These are phyloP conservation scores for Raphanus hybrid DNA, from an alignment of 441 rosid species.

Conservation along the genomic window DNA sequence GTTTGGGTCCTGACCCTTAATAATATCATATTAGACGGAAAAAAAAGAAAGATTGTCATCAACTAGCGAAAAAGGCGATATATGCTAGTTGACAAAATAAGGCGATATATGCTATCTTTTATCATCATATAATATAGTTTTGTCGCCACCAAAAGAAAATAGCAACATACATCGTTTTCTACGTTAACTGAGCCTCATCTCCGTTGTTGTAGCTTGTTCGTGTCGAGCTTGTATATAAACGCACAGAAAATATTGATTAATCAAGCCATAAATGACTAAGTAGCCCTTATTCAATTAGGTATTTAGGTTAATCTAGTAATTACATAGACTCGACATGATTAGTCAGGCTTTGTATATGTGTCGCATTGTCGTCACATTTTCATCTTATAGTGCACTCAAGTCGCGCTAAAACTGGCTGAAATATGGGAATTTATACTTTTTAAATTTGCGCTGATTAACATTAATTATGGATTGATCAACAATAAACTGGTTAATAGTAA, in stretches of 20 bases:
- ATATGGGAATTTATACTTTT: constrained; percentile 2
- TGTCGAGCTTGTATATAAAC: constrained; percentile 18
- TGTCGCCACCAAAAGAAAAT: background rate
- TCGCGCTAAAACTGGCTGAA: constrained; percentile 29
- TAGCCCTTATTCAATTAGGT: constrained; percentile 29
- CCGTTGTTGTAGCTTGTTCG: too few relatives aligned
- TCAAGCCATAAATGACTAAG: constrained; percentile 35
- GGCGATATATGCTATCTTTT: too few relatives aligned
- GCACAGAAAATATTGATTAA: background rate
- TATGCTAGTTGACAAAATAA: too few relatives aligned
- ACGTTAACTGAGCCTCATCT: too few relatives aligned
- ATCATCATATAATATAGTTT: background rate
- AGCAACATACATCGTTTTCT: constrained; percentile 28
- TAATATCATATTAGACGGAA: too few relatives aligned
- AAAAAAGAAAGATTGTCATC: too few relatives aligned
- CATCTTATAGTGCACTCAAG: constrained; percentile 8
- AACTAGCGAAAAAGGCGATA: background rate
- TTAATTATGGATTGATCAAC: background rate
- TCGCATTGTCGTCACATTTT: constrained; percentile 37
- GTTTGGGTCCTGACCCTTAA: too few relatives aligned
- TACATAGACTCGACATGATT: constrained; percentile 38
- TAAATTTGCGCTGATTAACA: background rate
- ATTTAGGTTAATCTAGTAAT: constrained; percentile 30
- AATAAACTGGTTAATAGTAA: background rate
- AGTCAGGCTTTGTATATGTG: constrained; percentile 45